Conservation (phyloP, 441 rosid genomes). For the Biscutella auriculata region DNA sequence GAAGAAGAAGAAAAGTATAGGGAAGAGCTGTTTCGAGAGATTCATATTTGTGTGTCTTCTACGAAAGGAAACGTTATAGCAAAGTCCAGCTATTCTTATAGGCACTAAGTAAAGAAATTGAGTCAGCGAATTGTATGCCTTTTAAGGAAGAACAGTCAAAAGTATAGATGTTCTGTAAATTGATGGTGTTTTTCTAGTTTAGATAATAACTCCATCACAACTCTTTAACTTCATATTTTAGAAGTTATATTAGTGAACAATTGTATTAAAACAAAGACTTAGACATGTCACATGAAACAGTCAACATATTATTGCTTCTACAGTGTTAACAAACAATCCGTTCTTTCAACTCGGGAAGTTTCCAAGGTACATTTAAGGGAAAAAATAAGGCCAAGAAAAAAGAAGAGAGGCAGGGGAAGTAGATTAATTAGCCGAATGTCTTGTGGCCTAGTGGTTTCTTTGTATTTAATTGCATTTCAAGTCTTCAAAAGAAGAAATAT, state of each 20-base stretch:
- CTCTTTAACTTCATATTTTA: no score
- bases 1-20: constrained; percentile 20
- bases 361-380: neutral
- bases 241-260: no score
- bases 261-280: neutral
- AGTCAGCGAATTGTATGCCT: neutral
- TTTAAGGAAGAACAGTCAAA: neutral
- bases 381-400: neutral
- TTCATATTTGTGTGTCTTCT: neutral
- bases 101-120: neutral
- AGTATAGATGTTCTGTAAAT: neutral
- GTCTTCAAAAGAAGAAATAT: no score
- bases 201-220: neutral
- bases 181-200: neutral
- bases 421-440: no score
- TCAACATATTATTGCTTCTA: neutral
- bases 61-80: neutral
- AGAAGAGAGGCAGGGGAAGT: neutral
- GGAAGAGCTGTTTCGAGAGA: neutral
- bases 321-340: neutral
- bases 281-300: neutral
- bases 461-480: no score
- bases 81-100: neutral
- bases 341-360: neutral
- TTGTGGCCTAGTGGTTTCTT: no score